Evolutionary conservation across 2,329 filamentous ascomycete species (phyloP).

Genomic region (Fusarium brevicatenulatum): DNA sequence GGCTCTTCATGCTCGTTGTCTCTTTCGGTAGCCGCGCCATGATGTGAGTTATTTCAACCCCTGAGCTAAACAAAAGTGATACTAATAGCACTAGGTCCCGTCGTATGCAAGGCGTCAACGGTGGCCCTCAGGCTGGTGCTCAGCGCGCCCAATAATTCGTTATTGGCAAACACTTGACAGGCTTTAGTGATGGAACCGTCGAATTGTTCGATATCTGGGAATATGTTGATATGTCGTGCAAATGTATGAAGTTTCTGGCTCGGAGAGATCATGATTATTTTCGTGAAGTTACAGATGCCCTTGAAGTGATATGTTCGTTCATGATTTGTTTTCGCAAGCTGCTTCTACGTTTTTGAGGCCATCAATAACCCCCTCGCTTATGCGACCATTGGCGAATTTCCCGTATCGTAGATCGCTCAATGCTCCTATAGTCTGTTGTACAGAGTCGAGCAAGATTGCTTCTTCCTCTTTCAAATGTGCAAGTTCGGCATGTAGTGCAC

Average conservation of each 20-base stretch:
- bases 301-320: constrained; percentile 39
- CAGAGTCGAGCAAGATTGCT: constrained; percentile 65
- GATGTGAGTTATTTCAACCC: constrained; percentile 68
- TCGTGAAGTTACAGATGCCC: constrained; percentile 22
- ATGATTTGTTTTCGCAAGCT: constrained; percentile 64
- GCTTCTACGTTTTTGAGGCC: constrained; percentile 68
- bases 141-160: constrained; percentile 33
- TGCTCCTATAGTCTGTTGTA: constrained; percentile 74
- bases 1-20: constrained; percentile 81
- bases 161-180: background rate
- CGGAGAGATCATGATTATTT: constrained; percentile 21
- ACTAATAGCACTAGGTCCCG: constrained; percentile 51
- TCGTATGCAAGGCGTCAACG: constrained; percentile 46
- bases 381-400: constrained; percentile 71
- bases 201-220: constrained; percentile 17
- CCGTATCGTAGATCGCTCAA: constrained; percentile 88
- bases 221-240: constrained; percentile 28
- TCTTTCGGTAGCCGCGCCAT: constrained; percentile 78
- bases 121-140: constrained; percentile 27
- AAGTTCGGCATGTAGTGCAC: constrained; percentile 75
- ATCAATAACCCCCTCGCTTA: constrained; percentile 74
- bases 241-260: constrained; percentile 24
- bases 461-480: constrained; percentile 73
- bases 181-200: constrained; percentile 17
- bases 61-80: constrained; percentile 2